Conservation (phyloP, 169 alveolate species). For the Cryptosporidium parvum region DNA sequence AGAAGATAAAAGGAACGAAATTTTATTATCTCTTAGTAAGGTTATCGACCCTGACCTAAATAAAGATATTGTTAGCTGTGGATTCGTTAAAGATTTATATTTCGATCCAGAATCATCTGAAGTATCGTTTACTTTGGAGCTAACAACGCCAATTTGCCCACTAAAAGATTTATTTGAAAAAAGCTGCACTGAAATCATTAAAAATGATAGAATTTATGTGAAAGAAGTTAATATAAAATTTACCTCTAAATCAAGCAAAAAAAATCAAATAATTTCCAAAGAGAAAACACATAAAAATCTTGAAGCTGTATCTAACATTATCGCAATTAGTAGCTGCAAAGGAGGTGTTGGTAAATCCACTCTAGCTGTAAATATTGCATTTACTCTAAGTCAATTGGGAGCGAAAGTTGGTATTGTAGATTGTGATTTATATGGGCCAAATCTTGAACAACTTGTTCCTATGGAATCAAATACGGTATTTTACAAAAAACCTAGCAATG, state of each 20-base stretch:
- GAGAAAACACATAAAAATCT: conserved; percentile 78
- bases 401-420: conserved; percentile 94
- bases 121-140: conserved; percentile 81
- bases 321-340: conserved; percentile 95
- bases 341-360: conserved; percentile 99
- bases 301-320: conserved; percentile 85
- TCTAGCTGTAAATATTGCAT: conserved; percentile 91
- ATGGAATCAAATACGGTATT: conserved; percentile 45
- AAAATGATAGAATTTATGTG: conserved; percentile 78
- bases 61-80: conserved; percentile 84
- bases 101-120: conserved; percentile 75
- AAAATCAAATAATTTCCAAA: conserved; percentile 37
- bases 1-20: conserved; percentile 69
- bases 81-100: conserved; percentile 82
- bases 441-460: conserved; percentile 93
- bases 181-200: conserved; percentile 76
- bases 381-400: conserved; percentile 86
- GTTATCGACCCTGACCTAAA: conserved; percentile 86
- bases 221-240: conserved; percentile 78
- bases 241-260: conserved; percentile 17
- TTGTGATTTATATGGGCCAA: conserved; percentile 97
- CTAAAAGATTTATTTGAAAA: conserved; percentile 81
- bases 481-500: conserved; percentile 42
- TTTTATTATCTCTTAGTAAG: conserved; percentile 75
- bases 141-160: conserved; percentile 89